phyloP scores from a whole-genome alignment of 108 stramenopile genomes.

The Cyclotella atomus region DNA sequence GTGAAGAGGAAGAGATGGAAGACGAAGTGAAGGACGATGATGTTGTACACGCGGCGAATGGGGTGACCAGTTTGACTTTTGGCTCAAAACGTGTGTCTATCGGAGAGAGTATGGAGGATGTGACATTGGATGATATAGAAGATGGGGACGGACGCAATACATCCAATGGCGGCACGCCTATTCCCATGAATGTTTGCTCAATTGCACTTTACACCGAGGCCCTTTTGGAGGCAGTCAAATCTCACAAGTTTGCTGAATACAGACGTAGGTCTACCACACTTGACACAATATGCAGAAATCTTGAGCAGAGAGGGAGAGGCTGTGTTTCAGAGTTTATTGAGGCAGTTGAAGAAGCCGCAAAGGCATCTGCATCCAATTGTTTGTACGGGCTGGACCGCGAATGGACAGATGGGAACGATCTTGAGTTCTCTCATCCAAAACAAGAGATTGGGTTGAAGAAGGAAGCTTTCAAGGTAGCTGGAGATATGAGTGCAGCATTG shows the following conservation, averaged over 20 bases:
- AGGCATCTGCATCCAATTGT: constrained; percentile 52
- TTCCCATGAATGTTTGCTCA: not conserved
- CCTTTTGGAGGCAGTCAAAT: constrained; percentile 37
- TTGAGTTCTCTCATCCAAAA: constrained; percentile 35
- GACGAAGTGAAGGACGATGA: constrained; percentile 24
- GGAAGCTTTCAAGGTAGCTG: constrained; percentile 87
- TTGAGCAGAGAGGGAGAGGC: constrained; percentile 59
- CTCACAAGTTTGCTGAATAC: constrained; percentile 28
- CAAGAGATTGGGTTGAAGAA: constrained; percentile 70
- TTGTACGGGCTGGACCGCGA: constrained; percentile 21
- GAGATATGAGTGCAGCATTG: constrained; percentile 86
- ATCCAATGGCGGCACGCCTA: not conserved
- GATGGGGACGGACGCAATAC: not conserved
- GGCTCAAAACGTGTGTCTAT: constrained; percentile 3
- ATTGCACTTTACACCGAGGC: constrained; percentile 30
- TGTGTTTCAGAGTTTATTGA: constrained; percentile 68
- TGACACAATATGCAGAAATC: constrained; percentile 48
- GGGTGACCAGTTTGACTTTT: constrained; percentile 16
- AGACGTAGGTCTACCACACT: constrained; percentile 53
- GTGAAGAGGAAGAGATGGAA: constrained; percentile 1
- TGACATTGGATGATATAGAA: constrained; percentile 28
- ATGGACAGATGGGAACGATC: constrained; percentile 18
- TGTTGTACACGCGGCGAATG: constrained; percentile 12
- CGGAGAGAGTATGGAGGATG: constrained; percentile 22
- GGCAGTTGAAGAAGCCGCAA: constrained; percentile 57